Evolutionary conservation across 495 filamentous ascomycete genomes (phyloP), one percentile per base, ranked within the genome.

Genomic region (Letharia lupina): DNA sequence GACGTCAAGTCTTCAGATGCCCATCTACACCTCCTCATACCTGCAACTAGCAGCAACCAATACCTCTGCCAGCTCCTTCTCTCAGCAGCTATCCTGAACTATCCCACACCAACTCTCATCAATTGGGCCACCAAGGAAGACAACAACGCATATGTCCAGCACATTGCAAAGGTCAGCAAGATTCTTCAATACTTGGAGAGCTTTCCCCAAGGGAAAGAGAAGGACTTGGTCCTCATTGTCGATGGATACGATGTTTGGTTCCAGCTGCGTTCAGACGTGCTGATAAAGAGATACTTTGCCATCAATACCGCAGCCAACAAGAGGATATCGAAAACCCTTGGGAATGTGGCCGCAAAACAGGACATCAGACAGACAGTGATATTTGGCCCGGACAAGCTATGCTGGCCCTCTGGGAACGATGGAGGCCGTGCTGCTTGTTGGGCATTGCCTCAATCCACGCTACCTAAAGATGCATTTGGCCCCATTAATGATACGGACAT

Each of bases 211-310:
- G 41, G 63, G 28, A 60, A 65, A 42, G 54, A 65, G 20, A 52
- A 70, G 40, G 68, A 70, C 33, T 33, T 67, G 20, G 64, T 71
- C 37, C 41, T 71, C 48, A 58, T 73, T 12, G 65, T 71, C 10
- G 72, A 73, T 65, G 72, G 63, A 3, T 72, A 69, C 57, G 72
- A 73, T 59, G 65, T 71, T 13, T 73, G 71, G 71, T 71, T 73
- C 59, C 72, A 73, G 56, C 62, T 73, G 31, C 72, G 69, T 20
- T 60, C 71, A 23, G 63, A 70, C 15, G 69, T 73, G n/a, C 47
- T 73, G 39, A 66, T 73, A 28, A 44, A 47, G 20, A 60, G 72
- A 31, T 73, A 73, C 57, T 65, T 69, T 58, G 56, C 65, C 35
- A 64, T 72, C 20, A 60, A 69, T 16, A 58, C 66, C 39, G n/a